Percentiles rank a stretch among this genome's conserved stretches.
phyloP scores from a whole-genome alignment of 257 asterid genomes.

The Vinca minor region DNA sequence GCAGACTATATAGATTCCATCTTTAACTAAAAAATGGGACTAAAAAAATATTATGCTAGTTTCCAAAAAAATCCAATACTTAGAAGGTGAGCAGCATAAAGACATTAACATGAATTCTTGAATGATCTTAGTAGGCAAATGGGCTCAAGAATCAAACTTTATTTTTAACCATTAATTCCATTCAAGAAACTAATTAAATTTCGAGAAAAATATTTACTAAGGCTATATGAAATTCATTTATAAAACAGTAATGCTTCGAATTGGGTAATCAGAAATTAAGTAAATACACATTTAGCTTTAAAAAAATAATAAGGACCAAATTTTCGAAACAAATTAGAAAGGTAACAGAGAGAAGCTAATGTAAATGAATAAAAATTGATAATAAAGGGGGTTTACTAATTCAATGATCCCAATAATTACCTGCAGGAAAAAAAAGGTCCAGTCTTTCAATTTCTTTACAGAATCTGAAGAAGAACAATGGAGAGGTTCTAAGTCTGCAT shows the following conservation, averaged over 20 bases:
- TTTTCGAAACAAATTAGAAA: not conserved
- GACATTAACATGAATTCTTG: not conserved
- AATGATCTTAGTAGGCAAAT: not conserved
- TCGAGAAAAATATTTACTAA: not conserved
- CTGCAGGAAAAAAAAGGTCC: not conserved
- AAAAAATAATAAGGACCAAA: no score
- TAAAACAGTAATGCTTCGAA: not conserved
- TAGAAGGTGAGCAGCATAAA: not conserved
- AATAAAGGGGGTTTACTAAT: not conserved
- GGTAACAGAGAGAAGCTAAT: not conserved
- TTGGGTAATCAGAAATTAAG: not conserved
- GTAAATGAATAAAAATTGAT: not conserved
- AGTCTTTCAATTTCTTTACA: not conserved
- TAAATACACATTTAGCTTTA: no score
- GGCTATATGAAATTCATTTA: not conserved
- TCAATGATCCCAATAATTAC: not conserved
- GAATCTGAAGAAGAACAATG: not conserved
- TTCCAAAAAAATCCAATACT: not conserved
- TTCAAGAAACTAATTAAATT: not conserved
- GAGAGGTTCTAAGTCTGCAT: not conserved
- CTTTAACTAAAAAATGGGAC: not conserved
- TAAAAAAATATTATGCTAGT: not conserved
- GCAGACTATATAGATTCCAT: not conserved
- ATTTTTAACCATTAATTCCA: not conserved
- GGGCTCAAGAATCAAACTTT: not conserved